Percentiles rank a stretch among this genome's conserved stretches.
Evolutionary conservation across 2,329 filamentous ascomycete species (phyloP).

Genomic region (Alternaria arbusti): DNA sequence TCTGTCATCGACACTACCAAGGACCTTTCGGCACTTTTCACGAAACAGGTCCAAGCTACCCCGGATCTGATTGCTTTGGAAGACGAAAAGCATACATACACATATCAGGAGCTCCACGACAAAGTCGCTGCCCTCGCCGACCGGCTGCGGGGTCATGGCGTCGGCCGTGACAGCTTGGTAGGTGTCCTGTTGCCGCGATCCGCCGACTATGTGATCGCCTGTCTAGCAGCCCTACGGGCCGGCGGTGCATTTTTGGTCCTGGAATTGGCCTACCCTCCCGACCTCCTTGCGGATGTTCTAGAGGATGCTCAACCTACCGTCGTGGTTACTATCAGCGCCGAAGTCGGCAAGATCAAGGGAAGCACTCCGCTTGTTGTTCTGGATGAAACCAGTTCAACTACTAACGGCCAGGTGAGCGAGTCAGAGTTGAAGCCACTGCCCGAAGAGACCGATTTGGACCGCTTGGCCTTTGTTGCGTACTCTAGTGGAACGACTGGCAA

Average conservation of each 20-base stretch:
- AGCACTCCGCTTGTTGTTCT: conserved; percentile 69
- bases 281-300: conserved; percentile 75
- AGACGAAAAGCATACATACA: conserved; percentile 70
- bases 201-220: conserved; percentile 80
- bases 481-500: conserved; percentile 79
- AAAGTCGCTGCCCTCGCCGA: conserved; percentile 70
- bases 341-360: conserved; percentile 69
- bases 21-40: conserved; percentile 75
- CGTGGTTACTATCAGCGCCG: conserved; percentile 70
- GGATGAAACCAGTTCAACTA: conserved; percentile 54
- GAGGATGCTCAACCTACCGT: conserved; percentile 76
- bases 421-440: conserved; percentile 60
- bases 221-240: conserved; percentile 76
- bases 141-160: conserved; percentile 70
- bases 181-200: conserved; percentile 78
- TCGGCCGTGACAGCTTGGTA: conserved; percentile 75
- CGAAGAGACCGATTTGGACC: conserved; percentile 71
- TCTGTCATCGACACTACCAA: conserved; percentile 72
- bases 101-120: conserved; percentile 74
- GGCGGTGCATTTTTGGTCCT: conserved; percentile 82
- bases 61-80: conserved; percentile 75
- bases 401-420: conserved; percentile 45
- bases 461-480: conserved; percentile 80
- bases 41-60: conserved; percentile 70
- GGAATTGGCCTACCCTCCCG: conserved; percentile 78